phyloP scores from a whole-genome alignment of 176 grass and related monocot species.

The Cenchrus americanus region DNA sequence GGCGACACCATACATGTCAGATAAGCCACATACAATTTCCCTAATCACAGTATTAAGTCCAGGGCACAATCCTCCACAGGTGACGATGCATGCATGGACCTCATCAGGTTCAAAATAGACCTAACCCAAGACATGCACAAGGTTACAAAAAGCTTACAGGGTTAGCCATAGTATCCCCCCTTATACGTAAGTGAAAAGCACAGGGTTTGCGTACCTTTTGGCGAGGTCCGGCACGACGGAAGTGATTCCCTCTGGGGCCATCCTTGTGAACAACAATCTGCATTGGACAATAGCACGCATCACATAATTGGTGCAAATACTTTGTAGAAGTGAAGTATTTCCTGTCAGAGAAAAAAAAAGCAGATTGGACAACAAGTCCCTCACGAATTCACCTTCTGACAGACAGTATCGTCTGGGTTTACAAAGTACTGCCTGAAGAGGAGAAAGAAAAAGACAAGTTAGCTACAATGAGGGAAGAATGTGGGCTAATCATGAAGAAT shows the following conservation, averaged over 20 bases:
- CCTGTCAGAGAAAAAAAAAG: neutral
- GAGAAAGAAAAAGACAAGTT: neutral
- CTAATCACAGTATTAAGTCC: slow-evolving; percentile 99
- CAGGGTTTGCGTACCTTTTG: slow-evolving; percentile 56
- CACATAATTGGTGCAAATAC: neutral
- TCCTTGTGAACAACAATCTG: slow-evolving; percentile 89
- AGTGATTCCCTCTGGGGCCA: slow-evolving; percentile 84
- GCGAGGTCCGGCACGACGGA: slow-evolving; percentile 85
- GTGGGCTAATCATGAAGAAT: neutral
- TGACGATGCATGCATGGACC: slow-evolving; percentile 94
- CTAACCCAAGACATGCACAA: slow-evolving; percentile 34
- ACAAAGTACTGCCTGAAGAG: slow-evolving; percentile 89
- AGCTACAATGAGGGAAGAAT: neutral
- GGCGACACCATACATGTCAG: slow-evolving; percentile 87
- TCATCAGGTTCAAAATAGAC: slow-evolving; percentile 92
- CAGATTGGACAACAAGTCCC: neutral
- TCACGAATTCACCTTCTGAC: slow-evolving; percentile 76
- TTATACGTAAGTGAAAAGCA: slow-evolving; percentile 2
- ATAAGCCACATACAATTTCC: slow-evolving; percentile 95
- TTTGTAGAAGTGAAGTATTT: neutral
- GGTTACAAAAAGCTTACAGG: slow-evolving; percentile 27
- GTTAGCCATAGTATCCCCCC: neutral
- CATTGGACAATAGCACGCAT: neutral
- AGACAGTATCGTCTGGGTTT: slow-evolving; percentile 75
- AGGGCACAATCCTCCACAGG: slow-evolving; percentile 96